Evolutionary conservation across 1,284 basidiomycete genomes (phyloP).

Genomic region (Ceratobasidium papillatum): DNA sequence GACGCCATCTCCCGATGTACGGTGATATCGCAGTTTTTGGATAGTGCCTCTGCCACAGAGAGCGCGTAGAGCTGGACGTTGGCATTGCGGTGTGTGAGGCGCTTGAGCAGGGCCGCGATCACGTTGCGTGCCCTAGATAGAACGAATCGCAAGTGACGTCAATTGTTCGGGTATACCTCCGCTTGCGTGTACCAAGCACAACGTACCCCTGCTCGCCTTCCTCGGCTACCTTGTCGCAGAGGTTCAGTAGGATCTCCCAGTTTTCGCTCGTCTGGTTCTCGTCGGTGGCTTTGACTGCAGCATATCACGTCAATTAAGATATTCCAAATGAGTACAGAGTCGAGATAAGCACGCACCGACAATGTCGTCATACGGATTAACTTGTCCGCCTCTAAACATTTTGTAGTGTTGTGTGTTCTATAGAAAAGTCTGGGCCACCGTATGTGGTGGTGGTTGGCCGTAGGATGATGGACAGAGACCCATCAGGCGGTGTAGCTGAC

Average conservation of each 20-base stretch:
- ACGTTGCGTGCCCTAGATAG: constrained; percentile 81
- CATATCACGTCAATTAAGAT: not conserved
- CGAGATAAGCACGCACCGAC: constrained; percentile 64
- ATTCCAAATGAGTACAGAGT: not conserved
- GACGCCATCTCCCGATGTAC: constrained; percentile 90
- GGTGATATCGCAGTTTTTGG: constrained; percentile 88
- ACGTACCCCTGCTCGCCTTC: constrained; percentile 83
- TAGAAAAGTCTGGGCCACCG: constrained; percentile 12
- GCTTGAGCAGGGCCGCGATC: constrained; percentile 86
- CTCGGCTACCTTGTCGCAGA: constrained; percentile 96
- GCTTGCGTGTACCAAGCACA: not conserved
- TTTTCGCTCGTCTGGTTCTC: constrained; percentile 94
- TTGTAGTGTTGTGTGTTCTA: constrained; percentile 4
- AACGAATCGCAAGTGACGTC: constrained; percentile 22
- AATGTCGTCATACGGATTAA: constrained; percentile 92
- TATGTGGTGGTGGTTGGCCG: constrained; percentile 9
- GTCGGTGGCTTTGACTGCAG: constrained; percentile 87
- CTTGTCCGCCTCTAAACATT: constrained; percentile 72
- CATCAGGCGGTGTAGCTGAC: constrained; percentile 21
- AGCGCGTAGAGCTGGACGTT: constrained; percentile 97
- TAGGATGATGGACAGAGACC: not conserved
- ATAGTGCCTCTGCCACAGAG: constrained; percentile 84
- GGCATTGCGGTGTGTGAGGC: constrained; percentile 91
- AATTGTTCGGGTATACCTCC: constrained; percentile 32
- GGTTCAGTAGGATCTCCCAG: constrained; percentile 93